These are phyloP conservation scores for Waltergamsia citrina DNA, from an alignment of 2,329 filamentous ascomycete genomes.

Conservation along the genomic window DNA sequence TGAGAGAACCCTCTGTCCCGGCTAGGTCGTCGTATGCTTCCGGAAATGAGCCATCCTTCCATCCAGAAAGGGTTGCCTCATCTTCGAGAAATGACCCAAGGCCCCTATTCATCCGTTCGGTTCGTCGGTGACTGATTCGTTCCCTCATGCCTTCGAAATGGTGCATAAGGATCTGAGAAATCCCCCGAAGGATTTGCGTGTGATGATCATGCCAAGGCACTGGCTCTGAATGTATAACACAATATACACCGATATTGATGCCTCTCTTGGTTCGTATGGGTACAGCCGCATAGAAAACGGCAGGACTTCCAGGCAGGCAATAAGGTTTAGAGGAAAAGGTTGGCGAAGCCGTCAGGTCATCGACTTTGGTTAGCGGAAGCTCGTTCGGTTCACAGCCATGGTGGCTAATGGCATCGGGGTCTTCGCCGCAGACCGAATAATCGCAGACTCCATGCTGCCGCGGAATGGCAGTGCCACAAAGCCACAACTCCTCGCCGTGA, in stretches of 20 bases:
- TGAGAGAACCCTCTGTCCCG: background rate
- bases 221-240: conserved; percentile 14
- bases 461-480: conserved; percentile 21
- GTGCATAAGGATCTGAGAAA: conserved; percentile 21
- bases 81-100: conserved; percentile 25
- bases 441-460: conserved; percentile 18
- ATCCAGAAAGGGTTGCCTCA: conserved; percentile 15
- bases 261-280: conserved; percentile 27
- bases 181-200: conserved; percentile 13
- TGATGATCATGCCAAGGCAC: conserved; percentile 9
- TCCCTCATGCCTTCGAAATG: conserved; percentile 22
- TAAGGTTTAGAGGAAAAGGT: conserved; percentile 17
- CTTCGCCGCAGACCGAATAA: background rate
- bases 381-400: no score
- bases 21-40: background rate
- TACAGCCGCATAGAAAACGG: conserved; percentile 29
- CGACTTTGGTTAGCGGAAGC: conserved; percentile 21
- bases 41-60: conserved; percentile 6
- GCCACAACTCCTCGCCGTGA: conserved; percentile 10
- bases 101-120: conserved; percentile 25
- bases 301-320: conserved; percentile 10
- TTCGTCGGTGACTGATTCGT: conserved; percentile 15
- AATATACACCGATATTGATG: conserved; percentile 31
- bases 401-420: background rate
- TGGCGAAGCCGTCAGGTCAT: conserved; percentile 20